Evolutionary conservation across 2,329 filamentous ascomycete genomes (phyloP).

Genomic region (Fusarium buxicola): DNA sequence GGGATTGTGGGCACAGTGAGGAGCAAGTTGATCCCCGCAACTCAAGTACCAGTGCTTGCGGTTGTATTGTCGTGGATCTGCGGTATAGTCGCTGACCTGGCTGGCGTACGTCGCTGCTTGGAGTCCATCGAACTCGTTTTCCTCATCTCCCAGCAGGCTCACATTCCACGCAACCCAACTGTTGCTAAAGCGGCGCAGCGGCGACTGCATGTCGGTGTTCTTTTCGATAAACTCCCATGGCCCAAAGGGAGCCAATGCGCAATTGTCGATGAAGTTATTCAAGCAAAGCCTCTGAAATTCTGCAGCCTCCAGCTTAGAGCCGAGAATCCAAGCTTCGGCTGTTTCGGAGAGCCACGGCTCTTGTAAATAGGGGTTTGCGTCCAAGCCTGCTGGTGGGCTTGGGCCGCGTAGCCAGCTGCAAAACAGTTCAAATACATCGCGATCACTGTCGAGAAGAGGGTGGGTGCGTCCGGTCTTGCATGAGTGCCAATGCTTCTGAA

Average conservation of each 20-base stretch:
- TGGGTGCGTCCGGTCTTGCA: not conserved
- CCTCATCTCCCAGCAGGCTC: not conserved
- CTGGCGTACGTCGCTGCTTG: not conserved
- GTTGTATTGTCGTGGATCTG: not conserved
- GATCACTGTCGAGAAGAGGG: not conserved
- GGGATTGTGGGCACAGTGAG: not conserved
- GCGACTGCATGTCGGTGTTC: not conserved
- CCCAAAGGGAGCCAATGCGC: not conserved
- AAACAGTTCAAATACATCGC: not conserved
- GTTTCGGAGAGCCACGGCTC: not conserved
- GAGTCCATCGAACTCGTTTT: not conserved
- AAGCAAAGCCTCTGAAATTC: not conserved
- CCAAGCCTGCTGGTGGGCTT: not conserved
- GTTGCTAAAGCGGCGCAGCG: constrained; percentile 4
- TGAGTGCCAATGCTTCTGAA: too few relatives aligned
- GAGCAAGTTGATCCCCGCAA: not conserved
- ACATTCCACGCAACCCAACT: constrained; percentile 1
- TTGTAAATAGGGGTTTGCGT: not conserved
- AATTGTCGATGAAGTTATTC: constrained; percentile 1
- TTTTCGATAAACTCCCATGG: not conserved
- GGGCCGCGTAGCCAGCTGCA: not conserved
- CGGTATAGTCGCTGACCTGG: not conserved
- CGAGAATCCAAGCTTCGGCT: not conserved
- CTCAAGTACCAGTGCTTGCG: not conserved
- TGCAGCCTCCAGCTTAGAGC: not conserved